Evolutionary conservation across 768 basidiomycete species (phyloP).

Genomic region (Hygrocybe coccinea): DNA sequence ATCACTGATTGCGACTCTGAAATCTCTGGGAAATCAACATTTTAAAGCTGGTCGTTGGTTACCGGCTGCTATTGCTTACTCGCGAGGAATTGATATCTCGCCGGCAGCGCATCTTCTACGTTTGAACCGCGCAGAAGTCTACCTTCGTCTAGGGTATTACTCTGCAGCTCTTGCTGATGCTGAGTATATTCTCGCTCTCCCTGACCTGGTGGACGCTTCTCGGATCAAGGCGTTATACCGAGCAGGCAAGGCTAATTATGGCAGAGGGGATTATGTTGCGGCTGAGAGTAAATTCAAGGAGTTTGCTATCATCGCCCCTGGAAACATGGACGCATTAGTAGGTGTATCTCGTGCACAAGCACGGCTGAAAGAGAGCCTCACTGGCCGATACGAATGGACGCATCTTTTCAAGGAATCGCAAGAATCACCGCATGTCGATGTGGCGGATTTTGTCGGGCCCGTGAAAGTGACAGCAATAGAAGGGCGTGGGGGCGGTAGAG

Average conservation of each 20-base stretch:
- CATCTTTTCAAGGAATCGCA: slow-evolving; percentile 2
- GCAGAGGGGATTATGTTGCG: background rate
- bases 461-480: background rate
- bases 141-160: background rate
- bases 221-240: background rate
- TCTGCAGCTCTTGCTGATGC: slow-evolving; percentile 1
- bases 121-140: background rate
- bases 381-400: background rate
- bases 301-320: background rate
- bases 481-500: background rate
- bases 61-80: background rate
- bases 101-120: background rate
- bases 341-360: background rate
- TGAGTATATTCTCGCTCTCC: background rate
- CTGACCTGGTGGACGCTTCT: background rate
- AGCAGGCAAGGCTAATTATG: background rate
- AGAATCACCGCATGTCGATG: background rate
- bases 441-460: slow-evolving; percentile 1
- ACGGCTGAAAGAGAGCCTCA: background rate
- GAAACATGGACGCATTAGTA: background rate
- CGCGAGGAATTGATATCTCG: background rate
- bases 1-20: background rate
- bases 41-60: background rate
- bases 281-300: background rate
- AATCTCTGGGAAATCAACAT: background rate